Percentiles rank a stretch among this genome's conserved stretches.
Conservation (phyloP, 257 asterid genomes). For the Verbena officinalis region DNA sequence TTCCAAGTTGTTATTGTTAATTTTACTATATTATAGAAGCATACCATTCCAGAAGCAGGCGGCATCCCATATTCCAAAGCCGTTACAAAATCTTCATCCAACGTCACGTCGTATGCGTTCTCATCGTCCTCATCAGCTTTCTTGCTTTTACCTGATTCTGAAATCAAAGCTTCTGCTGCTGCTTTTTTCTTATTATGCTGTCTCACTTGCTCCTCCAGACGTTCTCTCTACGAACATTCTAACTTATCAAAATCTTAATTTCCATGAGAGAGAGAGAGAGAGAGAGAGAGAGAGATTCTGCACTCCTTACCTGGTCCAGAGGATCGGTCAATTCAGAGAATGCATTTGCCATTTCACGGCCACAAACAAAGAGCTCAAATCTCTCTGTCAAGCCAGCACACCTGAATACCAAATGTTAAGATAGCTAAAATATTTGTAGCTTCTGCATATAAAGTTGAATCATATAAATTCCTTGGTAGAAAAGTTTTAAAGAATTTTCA, state of each 20-base stretch:
- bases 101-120: constrained; percentile 65
- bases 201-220: constrained; percentile 95
- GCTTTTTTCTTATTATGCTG: constrained; percentile 75
- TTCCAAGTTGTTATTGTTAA: too few species aligned
- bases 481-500: constrained; percentile 2
- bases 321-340: constrained; percentile 98
- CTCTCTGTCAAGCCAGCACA: constrained; percentile 91
- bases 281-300: too few species aligned
- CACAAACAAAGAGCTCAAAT: constrained; percentile 88
- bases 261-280: too few species aligned
- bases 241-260: constrained; percentile 13
- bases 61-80: constrained; percentile 99
- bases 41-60: constrained; percentile 99
- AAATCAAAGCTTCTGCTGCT: constrained; percentile 28
- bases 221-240: constrained; percentile 59
- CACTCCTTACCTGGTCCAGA: constrained; percentile 69
- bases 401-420: constrained; percentile 41
- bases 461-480: not conserved
- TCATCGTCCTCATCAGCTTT: constrained; percentile 65
- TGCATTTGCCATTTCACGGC: constrained; percentile 94
- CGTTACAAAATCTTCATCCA: constrained; percentile 90
- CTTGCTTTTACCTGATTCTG: constrained; percentile 41
- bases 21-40: not conserved
- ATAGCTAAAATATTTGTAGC: not conserved
- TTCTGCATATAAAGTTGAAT: constrained; percentile 3